Conservation (phyloP, 371 early-diverging fungal genomes). For the Mortierella sp. region DNA sequence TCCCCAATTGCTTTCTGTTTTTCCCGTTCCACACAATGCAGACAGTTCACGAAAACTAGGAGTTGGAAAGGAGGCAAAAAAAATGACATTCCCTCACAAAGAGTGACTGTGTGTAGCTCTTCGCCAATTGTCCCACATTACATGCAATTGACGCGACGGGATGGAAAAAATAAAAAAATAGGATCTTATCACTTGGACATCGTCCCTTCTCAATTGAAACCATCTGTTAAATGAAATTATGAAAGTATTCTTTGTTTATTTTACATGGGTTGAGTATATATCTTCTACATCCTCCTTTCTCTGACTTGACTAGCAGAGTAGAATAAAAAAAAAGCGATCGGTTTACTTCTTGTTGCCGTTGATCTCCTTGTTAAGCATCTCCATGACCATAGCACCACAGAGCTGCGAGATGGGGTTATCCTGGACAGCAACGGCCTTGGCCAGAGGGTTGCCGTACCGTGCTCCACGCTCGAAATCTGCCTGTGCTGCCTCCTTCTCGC, state of each 20-base stretch:
- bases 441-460: constrained; percentile 85
- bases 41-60: no score
- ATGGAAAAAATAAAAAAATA: no score
- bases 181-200: no score
- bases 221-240: neutral
- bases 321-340: neutral
- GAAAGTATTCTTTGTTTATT: neutral
- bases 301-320: no score
- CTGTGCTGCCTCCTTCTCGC: constrained; percentile 76
- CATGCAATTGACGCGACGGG: no score
- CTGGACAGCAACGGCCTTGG: constrained; percentile 78
- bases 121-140: no score
- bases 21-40: no score
- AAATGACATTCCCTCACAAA: no score
- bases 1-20: neutral
- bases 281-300: neutral
- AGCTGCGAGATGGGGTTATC: constrained; percentile 95
- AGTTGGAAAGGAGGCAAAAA: no score
- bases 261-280: neutral
- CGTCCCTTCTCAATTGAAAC: neutral
- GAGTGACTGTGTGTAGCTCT: no score
- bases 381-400: constrained; percentile 83
- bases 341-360: constrained; percentile 25
- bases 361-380: constrained; percentile 73
- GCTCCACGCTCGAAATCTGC: constrained; percentile 87